Evolutionary conservation across 768 basidiomycete genomes (phyloP), one percentile per base, ranked within the genome.

Genomic region (Neoboletus subvelutipes): DNA sequence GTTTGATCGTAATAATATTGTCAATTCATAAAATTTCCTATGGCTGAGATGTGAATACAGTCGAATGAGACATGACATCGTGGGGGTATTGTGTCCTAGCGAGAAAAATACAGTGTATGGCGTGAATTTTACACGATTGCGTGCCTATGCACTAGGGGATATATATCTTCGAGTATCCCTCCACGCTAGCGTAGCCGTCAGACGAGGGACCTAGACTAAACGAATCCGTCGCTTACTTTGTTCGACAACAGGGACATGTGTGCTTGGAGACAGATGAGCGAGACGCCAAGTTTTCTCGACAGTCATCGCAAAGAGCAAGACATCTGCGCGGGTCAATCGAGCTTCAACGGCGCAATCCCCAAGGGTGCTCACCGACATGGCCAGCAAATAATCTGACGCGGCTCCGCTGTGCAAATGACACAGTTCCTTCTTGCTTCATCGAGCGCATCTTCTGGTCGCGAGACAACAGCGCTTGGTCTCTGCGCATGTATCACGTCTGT

Each of bases 371-470:
- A 88, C 86, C 89, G 81, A 68, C 89, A 91, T n/a, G 89, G 89
- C 89, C 89, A 92, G 64, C 88, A 91, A 50, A 92, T 88, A 55
- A 92, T 80, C 65, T 87, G 83, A 48, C 89, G 74, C 28, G 78
- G 73, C 55, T 86, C 85, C n/a, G 75, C 74, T 28, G 84, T 88
- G 62, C 89, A 92, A 48, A 92, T 79, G 6, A 92, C 88, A 64
- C 90, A 92, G 48, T 75, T 71, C 26, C 74, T 71, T 50, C 78
- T 67, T 4, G 56, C 37, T 31, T 68, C 71, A n/a, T 59, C 62
- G 0, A 50, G 34, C 8, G 34, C 0, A 28, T 72, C 74, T 63
- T 55, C 75, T 43, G 50, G 60, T 60, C 41, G 75, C 61, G 57
- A 28, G 33, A 22, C 34, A 17, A n/a, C 40, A 18, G 15, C 63